These are phyloP conservation scores for Blumeriella jaapii DNA, from an alignment of 2,329 filamentous ascomycete genomes.

Conservation along the genomic window DNA sequence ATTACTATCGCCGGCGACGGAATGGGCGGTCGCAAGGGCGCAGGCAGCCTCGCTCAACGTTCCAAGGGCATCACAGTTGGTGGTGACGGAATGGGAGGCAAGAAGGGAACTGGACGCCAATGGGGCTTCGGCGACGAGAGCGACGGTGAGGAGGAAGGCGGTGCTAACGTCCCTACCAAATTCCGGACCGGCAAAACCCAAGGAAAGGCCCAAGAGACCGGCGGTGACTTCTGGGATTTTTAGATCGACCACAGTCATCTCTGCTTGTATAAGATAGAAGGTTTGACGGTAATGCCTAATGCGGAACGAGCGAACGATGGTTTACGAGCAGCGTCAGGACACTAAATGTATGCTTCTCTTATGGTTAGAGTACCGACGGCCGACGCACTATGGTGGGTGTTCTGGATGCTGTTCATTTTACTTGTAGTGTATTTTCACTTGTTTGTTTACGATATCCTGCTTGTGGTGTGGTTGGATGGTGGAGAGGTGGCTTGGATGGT, in stretches of 20 bases:
- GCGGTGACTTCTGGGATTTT: constrained; percentile 30
- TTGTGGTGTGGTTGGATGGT: too few relatives aligned
- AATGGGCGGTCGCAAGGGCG: constrained; percentile 23
- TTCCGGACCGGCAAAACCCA: constrained; percentile 21
- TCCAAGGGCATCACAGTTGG: constrained; percentile 23
- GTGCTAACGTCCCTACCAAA: constrained; percentile 19
- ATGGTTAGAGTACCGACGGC: constrained; percentile 2
- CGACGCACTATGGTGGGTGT: constrained; percentile 1
- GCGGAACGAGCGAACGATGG: constrained; percentile 11
- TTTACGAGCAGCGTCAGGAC: constrained; percentile 12
- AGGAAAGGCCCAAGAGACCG: constrained; percentile 19
- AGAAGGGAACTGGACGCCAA: constrained; percentile 25
- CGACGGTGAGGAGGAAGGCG: constrained; percentile 30
- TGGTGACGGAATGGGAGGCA: constrained; percentile 23
- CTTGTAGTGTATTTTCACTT: background rate
- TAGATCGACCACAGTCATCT: constrained; percentile 13
- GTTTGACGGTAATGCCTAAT: constrained; percentile 14
- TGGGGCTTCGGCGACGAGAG: constrained; percentile 48
- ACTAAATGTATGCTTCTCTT: constrained; percentile 1
- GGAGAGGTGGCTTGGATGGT: too few relatives aligned
- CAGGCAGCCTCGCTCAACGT: constrained; percentile 36
- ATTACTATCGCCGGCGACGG: constrained; percentile 39
- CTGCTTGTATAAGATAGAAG: constrained; percentile 6
- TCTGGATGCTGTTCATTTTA: constrained; percentile 1
- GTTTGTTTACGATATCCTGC: constrained; percentile 2